These are phyloP conservation scores for Penium margaritaceum DNA, from an alignment of 139 green algal genomes.

Conservation along the genomic window DNA sequence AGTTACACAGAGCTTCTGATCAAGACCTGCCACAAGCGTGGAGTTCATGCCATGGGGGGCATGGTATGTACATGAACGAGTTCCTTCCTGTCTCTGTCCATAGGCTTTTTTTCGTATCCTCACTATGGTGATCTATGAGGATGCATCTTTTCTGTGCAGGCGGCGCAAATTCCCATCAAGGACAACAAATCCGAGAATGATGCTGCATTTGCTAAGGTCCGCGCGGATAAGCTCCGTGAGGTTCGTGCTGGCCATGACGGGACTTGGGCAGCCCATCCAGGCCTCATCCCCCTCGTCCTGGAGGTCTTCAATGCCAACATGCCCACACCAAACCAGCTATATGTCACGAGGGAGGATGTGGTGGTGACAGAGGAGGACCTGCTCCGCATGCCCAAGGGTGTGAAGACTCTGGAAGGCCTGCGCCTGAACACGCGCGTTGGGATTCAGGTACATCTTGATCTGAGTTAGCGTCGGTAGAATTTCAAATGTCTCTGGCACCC, in stretches of 20 bases:
- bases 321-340: conserved; percentile 67
- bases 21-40: conserved; percentile 75
- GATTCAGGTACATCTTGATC: conserved; percentile 33
- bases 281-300: conserved; percentile 61
- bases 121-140: not conserved
- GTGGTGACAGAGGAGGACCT: conserved; percentile 52
- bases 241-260: conserved; percentile 75
- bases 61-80: no score
- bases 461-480: no score
- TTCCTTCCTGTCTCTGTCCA: no score
- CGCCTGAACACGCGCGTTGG: conserved; percentile 64
- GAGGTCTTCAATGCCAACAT: conserved; percentile 72
- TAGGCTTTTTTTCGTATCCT: no score
- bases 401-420: conserved; percentile 59
- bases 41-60: conserved; percentile 82
- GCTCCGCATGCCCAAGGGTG: conserved; percentile 52
- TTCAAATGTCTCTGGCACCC: no score
- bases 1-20: conserved; percentile 78
- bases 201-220: conserved; percentile 65
- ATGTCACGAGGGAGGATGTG: conserved; percentile 60
- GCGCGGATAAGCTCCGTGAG: conserved; percentile 77
- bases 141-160: conserved; percentile 26
- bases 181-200: conserved; percentile 66
- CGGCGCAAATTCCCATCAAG: conserved; percentile 80
- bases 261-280: conserved; percentile 76